phyloP scores from a whole-genome alignment of 345 rosid genomes.

The Sisymbrium irio region DNA sequence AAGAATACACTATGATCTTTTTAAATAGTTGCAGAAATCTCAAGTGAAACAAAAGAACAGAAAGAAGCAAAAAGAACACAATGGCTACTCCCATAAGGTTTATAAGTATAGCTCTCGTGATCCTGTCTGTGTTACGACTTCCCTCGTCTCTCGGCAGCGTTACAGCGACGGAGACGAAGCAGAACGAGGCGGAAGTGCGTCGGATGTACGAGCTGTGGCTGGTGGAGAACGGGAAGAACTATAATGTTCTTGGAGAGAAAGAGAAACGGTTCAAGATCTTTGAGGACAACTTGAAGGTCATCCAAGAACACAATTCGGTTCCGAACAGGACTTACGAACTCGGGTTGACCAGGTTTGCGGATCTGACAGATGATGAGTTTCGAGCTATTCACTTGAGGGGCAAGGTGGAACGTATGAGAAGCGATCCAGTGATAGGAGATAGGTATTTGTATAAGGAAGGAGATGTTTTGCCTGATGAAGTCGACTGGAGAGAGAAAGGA shows the following conservation, averaged over 20 bases:
- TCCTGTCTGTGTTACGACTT: background rate
- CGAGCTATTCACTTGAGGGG: conserved; percentile 38
- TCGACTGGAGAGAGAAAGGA: conserved; percentile 52
- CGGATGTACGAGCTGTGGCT: conserved; percentile 56
- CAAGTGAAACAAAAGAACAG: background rate
- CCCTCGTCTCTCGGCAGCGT: background rate
- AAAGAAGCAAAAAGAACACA: background rate
- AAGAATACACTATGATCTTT: background rate
- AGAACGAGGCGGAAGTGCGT: background rate
- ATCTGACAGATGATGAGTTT: conserved; percentile 60
- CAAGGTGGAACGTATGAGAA: background rate
- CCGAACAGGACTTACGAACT: conserved; percentile 37
- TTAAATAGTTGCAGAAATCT: background rate
- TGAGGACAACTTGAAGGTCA: conserved; percentile 49
- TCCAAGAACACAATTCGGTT: conserved; percentile 47
- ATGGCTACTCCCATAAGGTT: conserved; percentile 1
- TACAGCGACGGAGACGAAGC: background rate
- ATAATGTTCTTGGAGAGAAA: conserved; percentile 55
- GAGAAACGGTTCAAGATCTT: conserved; percentile 56
- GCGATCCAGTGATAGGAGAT: conserved; percentile 7
- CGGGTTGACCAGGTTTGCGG: conserved; percentile 62
- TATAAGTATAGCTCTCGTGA: background rate
- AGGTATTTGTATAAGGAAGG: conserved; percentile 38
- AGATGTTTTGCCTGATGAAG: conserved; percentile 31
- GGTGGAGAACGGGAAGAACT: conserved; percentile 42